phyloP scores from a whole-genome alignment of 2,329 filamentous ascomycete genomes.

The Stachybotrys echinatus region DNA sequence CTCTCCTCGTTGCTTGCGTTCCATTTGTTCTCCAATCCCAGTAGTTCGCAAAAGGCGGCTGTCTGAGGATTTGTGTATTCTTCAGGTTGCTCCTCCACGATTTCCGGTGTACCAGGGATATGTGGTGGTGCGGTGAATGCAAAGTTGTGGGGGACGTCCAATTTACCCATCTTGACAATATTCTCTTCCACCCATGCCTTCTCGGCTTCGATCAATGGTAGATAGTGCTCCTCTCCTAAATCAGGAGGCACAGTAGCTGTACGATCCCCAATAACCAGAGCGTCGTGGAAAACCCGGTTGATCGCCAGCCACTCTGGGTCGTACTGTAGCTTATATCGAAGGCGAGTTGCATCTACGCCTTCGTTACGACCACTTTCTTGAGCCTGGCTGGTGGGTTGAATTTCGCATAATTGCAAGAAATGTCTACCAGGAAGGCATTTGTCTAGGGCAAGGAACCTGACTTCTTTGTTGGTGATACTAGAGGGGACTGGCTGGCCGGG shows the following conservation, averaged over 20 bases:
- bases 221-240: constrained; percentile 64
- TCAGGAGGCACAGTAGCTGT: constrained; percentile 49
- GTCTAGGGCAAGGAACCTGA: constrained; percentile 83
- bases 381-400: constrained; percentile 41
- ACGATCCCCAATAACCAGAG: constrained; percentile 59
- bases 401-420: constrained; percentile 74
- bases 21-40: constrained; percentile 74
- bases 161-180: constrained; percentile 54
- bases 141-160: constrained; percentile 77
- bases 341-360: constrained; percentile 3
- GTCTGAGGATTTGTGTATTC: constrained; percentile 91
- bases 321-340: constrained; percentile 64
- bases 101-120: constrained; percentile 49
- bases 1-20: constrained; percentile 68
- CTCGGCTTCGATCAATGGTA: constrained; percentile 61
- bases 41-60: constrained; percentile 68
- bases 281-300: constrained; percentile 69
- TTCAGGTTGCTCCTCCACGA: constrained; percentile 56
- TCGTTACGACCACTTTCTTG: not conserved
- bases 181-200: constrained; percentile 77
- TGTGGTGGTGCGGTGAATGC: constrained; percentile 68
- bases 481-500: constrained; percentile 61
- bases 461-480: constrained; percentile 71
- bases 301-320: constrained; percentile 96
- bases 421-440: constrained; percentile 78